Conservation (phyloP, 768 basidiomycete genomes). For the Tylopilus sp. region DNA sequence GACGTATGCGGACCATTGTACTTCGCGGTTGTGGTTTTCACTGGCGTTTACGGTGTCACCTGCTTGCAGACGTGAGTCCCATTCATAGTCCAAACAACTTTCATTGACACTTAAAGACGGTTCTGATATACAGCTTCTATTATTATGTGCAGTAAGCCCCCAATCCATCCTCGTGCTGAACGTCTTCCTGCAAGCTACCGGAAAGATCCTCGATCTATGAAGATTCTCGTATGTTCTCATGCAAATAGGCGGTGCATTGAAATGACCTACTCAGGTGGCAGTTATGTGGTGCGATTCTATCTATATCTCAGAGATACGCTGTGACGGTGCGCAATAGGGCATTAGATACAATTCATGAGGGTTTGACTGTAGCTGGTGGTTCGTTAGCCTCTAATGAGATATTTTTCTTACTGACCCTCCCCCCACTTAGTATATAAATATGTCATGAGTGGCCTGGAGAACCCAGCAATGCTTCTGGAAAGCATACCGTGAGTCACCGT, state of each 20-base stretch:
- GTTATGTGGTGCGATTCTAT: slow-evolving; percentile 1
- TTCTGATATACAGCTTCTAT: slow-evolving; percentile 4
- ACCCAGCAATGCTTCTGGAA: not conserved
- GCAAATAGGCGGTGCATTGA: too few species aligned
- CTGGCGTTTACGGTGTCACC: too few species aligned
- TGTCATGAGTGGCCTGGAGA: not conserved
- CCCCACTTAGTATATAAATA: slow-evolving; percentile 5
- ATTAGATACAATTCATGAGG: not conserved
- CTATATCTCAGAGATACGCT: not conserved
- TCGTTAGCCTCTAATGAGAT: not conserved
- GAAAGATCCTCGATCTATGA: too few species aligned
- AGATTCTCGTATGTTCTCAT: too few species aligned
- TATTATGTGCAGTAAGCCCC: slow-evolving; percentile 5
- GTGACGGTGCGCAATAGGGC: too few species aligned
- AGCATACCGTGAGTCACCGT: not conserved
- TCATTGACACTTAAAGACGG: too few species aligned
- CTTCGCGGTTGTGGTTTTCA: too few species aligned
- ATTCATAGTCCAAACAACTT: too few species aligned
- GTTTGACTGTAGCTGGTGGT: slow-evolving; percentile 5
- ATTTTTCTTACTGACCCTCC: not conserved
- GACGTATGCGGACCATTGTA: too few species aligned
- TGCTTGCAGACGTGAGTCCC: too few species aligned
- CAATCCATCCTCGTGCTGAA: too few species aligned
- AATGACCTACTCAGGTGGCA: not conserved
- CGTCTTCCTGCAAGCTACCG: too few species aligned